Evolutionary conservation across 2,329 filamentous ascomycete species (phyloP).

Genomic region (Talaromyces sp.): DNA sequence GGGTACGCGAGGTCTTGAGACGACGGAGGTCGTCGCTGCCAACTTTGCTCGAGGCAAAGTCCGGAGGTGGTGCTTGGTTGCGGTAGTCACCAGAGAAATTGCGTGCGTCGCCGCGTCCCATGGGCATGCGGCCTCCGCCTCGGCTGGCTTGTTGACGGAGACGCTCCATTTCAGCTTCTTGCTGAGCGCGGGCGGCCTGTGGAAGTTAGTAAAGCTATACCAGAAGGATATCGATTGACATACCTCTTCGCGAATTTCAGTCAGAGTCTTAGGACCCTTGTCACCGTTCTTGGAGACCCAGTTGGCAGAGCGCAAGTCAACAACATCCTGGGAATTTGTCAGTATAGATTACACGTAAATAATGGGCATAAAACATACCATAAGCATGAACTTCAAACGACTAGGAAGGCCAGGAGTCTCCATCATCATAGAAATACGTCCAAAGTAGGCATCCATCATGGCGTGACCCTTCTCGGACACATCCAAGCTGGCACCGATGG

Average conservation of each 20-base stretch:
- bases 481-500: conserved; percentile 86
- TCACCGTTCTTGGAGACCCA: conserved; percentile 86
- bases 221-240: conserved; percentile 15
- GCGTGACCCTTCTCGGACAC: conserved; percentile 73
- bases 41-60: conserved; percentile 73
- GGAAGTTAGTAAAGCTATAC: conserved; percentile 1
- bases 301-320: conserved; percentile 72
- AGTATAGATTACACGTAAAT: not conserved
- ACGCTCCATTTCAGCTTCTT: conserved; percentile 70
- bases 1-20: conserved; percentile 61
- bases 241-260: conserved; percentile 81
- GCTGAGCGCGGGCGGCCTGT: conserved; percentile 67
- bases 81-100: conserved; percentile 72
- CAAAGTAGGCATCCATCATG: conserved; percentile 93
- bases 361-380: conserved; percentile 48
- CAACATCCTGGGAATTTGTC: conserved; percentile 59
- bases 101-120: conserved; percentile 82
- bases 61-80: conserved; percentile 63
- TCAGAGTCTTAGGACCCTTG: conserved; percentile 95
- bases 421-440: conserved; percentile 77
- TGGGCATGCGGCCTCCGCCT: conserved; percentile 65
- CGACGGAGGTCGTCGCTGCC: conserved; percentile 87
- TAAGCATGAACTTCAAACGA: conserved; percentile 91
- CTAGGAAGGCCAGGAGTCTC: conserved; percentile 77
- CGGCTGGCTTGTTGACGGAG: conserved; percentile 50